Evolutionary conservation across 1,284 basidiomycete genomes (phyloP).

Genomic region (Sphaerobolus stellatus): DNA sequence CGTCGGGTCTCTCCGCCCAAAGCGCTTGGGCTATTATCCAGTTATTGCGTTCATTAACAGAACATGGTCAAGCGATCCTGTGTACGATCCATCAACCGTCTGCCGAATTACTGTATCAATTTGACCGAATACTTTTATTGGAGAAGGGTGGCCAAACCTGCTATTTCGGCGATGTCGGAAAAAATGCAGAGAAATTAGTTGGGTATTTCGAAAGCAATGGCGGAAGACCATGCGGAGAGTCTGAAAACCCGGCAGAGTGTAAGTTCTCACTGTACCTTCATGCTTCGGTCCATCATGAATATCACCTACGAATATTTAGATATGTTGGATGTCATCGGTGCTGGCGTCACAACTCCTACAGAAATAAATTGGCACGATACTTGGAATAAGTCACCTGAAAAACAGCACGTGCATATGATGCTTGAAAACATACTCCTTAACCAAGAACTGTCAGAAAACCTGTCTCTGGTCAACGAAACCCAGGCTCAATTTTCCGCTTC

Average conservation of each 20-base stretch:
- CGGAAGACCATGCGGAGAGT: conserved; percentile 48
- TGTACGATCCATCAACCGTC: conserved; percentile 80
- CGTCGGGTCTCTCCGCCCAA: conserved; percentile 85
- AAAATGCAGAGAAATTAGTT: conserved; percentile 54
- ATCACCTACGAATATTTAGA: no score
- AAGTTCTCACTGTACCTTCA: conserved; percentile 31
- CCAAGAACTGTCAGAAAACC: neutral
- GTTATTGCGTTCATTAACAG: conserved; percentile 80
- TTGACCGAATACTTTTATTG: conserved; percentile 60
- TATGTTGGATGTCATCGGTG: conserved; percentile 49
- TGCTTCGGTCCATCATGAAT: no score
- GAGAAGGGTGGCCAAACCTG: conserved; percentile 74
- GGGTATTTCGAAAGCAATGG: conserved; percentile 70
- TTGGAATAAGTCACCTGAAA: conserved; percentile 31
- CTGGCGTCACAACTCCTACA: conserved; percentile 19
- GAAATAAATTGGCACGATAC: conserved; percentile 44
- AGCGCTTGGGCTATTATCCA: conserved; percentile 84
- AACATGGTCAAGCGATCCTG: conserved; percentile 76
- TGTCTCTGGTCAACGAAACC: conserved; percentile 11
- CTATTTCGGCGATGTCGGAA: conserved; percentile 76
- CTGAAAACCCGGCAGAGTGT: conserved; percentile 42
- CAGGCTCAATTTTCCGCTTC: conserved; percentile 53
- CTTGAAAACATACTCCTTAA: conserved; percentile 5
- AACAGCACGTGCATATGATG: neutral
- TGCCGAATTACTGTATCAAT: conserved; percentile 71